These are phyloP conservation scores for Cnidoscolus chayamansa DNA, from an alignment of 441 rosid species.

Conservation along the genomic window DNA sequence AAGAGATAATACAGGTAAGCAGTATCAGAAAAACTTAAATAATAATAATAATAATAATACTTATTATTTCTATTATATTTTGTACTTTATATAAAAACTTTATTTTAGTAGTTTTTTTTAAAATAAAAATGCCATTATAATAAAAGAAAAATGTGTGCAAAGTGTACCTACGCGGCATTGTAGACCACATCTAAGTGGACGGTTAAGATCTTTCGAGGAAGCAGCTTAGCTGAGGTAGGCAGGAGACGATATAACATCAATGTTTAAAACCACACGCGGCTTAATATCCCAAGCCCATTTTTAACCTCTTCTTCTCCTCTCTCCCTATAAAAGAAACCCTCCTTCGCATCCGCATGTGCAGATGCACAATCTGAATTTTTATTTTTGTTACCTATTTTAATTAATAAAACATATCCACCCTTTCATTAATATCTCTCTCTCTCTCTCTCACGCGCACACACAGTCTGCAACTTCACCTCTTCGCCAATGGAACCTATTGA, in stretches of 20 bases:
- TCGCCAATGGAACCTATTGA: conserved; percentile 26
- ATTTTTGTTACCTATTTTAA: too few species aligned
- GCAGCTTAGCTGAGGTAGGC: not conserved
- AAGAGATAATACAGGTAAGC: too few species aligned
- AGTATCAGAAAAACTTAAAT: too few species aligned
- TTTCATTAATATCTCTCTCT: not conserved
- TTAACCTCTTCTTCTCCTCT: too few species aligned
- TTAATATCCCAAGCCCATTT: not conserved
- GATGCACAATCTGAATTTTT: too few species aligned
- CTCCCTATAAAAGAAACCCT: too few species aligned
- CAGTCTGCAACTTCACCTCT: not conserved
- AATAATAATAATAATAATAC: too few species aligned
- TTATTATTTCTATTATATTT: too few species aligned
- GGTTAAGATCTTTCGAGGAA: conserved; percentile 31
- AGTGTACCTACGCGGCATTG: not conserved
- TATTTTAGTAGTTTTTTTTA: too few species aligned
- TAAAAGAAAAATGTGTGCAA: not conserved
- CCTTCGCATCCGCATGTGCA: too few species aligned
- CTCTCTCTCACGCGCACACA: not conserved
- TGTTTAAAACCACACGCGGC: conserved; percentile 9
- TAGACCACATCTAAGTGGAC: conserved; percentile 15
- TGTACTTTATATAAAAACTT: too few species aligned
- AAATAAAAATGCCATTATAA: not conserved
- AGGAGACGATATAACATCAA: too few species aligned
- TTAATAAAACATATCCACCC: not conserved